Conservation (phyloP, 2,329 filamentous ascomycete species). For the Dryadomyces quercus-mongolicae region DNA sequence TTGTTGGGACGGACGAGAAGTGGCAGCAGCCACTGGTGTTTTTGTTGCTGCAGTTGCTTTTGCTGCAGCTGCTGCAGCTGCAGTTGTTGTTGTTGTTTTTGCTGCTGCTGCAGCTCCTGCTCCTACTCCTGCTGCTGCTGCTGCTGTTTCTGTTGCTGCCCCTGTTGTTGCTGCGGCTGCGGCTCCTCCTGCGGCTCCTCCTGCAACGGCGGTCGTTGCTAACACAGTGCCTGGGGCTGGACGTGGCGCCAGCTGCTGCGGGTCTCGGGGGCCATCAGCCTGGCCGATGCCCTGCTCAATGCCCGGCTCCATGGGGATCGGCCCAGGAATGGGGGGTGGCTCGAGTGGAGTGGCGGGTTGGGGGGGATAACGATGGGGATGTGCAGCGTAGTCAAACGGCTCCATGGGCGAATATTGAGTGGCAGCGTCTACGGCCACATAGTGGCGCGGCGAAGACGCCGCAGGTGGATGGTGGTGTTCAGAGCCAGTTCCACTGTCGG, state of each 20-base stretch:
- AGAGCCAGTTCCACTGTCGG: too few relatives aligned
- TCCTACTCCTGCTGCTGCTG: neutral
- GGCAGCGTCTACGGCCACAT: constrained; percentile 26
- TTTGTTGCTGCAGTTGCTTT: neutral
- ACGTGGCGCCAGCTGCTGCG: neutral
- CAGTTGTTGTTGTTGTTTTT: too few relatives aligned
- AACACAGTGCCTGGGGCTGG: neutral
- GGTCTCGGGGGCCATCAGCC: neutral
- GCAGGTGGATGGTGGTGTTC: neutral
- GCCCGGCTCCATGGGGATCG: constrained; percentile 16
- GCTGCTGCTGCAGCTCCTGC: neutral
- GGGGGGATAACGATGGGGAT: constrained; percentile 3
- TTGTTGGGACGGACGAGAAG: neutral
- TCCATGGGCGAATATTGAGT: constrained; percentile 39
- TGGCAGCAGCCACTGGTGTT: neutral
- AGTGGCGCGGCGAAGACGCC: neutral
- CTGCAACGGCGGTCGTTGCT: neutral
- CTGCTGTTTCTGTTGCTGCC: neutral
- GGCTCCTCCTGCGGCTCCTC: neutral
- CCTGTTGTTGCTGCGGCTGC: neutral
- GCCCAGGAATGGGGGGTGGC: constrained; percentile 17
- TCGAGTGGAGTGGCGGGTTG: constrained; percentile 10
- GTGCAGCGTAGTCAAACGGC: constrained; percentile 25
- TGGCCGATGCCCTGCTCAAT: constrained; percentile 13
- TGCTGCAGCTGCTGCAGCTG: neutral